phyloP scores from a whole-genome alignment of 169 alveolate species.

The Plasmodium vivax region DNA sequence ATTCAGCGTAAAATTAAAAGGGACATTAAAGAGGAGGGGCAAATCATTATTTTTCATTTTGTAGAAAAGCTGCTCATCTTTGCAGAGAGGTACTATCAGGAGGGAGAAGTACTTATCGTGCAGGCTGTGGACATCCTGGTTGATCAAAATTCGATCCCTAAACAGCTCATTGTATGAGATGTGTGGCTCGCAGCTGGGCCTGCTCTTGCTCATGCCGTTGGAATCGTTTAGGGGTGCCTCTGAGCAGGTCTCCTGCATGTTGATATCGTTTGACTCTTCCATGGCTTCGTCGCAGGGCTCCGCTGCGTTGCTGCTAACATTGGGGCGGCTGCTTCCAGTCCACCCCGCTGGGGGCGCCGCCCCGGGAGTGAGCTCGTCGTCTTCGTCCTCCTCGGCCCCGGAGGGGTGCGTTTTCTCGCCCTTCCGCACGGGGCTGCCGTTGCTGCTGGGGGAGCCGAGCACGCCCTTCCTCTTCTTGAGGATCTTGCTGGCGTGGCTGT shows the following conservation, averaged over 20 bases:
- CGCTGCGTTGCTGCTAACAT: neutral
- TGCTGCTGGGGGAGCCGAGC: neutral
- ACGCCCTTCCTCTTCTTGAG: conserved; percentile 36
- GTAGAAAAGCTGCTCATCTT: conserved; percentile 46
- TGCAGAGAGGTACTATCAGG: conserved; percentile 26
- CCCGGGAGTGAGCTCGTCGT: neutral
- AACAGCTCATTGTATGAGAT: conserved; percentile 14
- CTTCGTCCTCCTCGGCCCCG: conserved; percentile 31
- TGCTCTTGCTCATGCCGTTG: neutral
- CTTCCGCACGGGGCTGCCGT: neutral
- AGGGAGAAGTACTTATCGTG: conserved; percentile 34
- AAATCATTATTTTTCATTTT: conserved; percentile 64
- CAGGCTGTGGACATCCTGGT: neutral
- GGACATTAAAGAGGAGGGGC: conserved; percentile 28
- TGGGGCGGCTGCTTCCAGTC: neutral
- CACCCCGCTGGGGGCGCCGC: neutral
- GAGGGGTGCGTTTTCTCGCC: conserved; percentile 4
- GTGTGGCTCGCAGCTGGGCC: neutral
- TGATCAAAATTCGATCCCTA: neutral
- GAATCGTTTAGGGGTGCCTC: neutral
- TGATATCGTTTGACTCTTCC: conserved; percentile 13
- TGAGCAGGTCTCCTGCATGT: neutral
- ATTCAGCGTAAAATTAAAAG: conserved; percentile 11
- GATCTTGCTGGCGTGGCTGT: neutral
- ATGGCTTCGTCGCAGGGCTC: neutral